phyloP scores from a whole-genome alignment of 257 asterid species.

The Cinchona pubescens region DNA sequence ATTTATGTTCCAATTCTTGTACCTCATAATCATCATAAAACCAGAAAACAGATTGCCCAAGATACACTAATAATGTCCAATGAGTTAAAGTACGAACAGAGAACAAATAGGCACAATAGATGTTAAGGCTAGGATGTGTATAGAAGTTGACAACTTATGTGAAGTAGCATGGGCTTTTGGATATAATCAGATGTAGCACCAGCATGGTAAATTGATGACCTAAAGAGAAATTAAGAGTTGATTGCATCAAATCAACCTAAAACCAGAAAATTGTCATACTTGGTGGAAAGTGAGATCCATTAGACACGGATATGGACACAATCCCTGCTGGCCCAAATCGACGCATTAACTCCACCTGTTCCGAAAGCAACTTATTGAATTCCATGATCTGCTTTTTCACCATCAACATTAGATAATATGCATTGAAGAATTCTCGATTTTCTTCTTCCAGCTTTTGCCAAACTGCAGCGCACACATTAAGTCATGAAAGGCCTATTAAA shows the following conservation, averaged over 20 bases:
- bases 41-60: not conserved
- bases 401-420: conserved; percentile 62
- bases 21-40: not conserved
- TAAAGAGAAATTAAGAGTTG: not conserved
- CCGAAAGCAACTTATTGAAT: conserved; percentile 67
- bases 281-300: conserved; percentile 62
- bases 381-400: conserved; percentile 80
- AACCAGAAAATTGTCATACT: conserved; percentile 43
- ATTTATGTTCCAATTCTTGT: not conserved
- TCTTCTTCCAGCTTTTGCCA: conserved; percentile 85
- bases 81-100: not conserved
- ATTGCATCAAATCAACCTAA: not conserved
- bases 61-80: not conserved
- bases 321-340: conserved; percentile 49
- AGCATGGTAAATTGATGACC: not conserved
- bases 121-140: not conserved
- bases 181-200: not conserved
- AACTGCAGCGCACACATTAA: conserved; percentile 48
- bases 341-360: conserved; percentile 64
- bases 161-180: not conserved
- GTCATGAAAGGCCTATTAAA: not conserved
- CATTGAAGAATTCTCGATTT: conserved; percentile 75
- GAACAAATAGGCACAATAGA: not conserved
- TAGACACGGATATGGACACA: conserved; percentile 48
- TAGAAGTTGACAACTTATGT: not conserved